A percentile compares a stretch with the other conserved stretches of the same genome.
phyloP scores from a whole-genome alignment of 768 basidiomycete genomes.

The Pholiota conissans region DNA sequence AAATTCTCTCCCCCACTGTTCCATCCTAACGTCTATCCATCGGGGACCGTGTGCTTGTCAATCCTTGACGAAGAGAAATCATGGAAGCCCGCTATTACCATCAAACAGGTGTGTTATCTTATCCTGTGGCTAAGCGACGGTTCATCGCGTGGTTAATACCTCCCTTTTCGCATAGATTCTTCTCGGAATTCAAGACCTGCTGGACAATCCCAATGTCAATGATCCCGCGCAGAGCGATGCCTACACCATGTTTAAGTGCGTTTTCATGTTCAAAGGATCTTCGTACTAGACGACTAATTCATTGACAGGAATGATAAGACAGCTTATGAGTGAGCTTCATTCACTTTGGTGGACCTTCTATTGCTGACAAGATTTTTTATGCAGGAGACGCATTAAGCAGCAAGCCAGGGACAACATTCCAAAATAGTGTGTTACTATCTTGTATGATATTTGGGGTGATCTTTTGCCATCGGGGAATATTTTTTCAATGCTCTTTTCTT shows the following conservation, averaged over 20 bases:
- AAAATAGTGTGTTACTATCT: slow-evolving; percentile 49
- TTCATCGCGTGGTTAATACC: neutral
- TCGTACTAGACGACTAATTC: neutral
- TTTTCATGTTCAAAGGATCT: slow-evolving; percentile 5
- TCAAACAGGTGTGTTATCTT: slow-evolving; percentile 77
- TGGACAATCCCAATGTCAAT: slow-evolving; percentile 94
- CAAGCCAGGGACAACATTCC: slow-evolving; percentile 92
- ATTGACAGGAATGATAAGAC: slow-evolving; percentile 81
- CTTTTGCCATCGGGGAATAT: neutral
- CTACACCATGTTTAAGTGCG: slow-evolving; percentile 98
- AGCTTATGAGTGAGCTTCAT: slow-evolving; percentile 79
- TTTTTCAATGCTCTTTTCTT: neutral
- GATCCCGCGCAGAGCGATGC: slow-evolving; percentile 99
- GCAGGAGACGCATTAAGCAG: slow-evolving; percentile 73
- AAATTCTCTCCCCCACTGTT: slow-evolving; percentile 96
- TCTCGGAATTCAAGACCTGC: slow-evolving; percentile 91
- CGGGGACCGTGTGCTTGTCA: slow-evolving; percentile 96
- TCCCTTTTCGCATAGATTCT: slow-evolving; percentile 64
- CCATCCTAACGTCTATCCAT: slow-evolving; percentile 98
- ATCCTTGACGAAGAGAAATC: slow-evolving; percentile 98
- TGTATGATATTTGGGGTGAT: neutral
- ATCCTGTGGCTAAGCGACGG: neutral
- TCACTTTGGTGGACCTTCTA: neutral
- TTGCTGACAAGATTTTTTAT: slow-evolving; percentile 4
- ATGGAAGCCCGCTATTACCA: slow-evolving; percentile 98